phyloP scores from a whole-genome alignment of 768 basidiomycete species.

The Tricholoma hemisulphureum region DNA sequence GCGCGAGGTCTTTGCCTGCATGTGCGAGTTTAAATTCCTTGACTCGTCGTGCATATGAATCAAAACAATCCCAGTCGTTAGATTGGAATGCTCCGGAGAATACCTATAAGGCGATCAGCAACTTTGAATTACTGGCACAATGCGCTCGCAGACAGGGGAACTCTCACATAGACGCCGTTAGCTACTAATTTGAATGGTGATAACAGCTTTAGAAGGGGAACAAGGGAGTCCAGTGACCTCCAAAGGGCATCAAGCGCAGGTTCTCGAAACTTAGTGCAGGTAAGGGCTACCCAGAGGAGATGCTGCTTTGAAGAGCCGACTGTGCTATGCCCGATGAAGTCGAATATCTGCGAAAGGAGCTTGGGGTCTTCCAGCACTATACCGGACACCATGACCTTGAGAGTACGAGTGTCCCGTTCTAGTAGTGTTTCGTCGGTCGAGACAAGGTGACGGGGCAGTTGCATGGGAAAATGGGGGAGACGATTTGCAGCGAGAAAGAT shows the following conservation, averaged over 20 bases:
- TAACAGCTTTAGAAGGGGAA: constrained; percentile 10
- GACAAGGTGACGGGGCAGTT: not conserved
- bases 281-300: constrained; percentile 5
- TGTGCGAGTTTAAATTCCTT: not conserved
- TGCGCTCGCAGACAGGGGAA: not conserved
- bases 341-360: not conserved
- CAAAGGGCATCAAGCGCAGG: constrained; percentile 11
- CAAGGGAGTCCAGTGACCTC: constrained; percentile 3
- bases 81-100: not conserved
- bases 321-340: not conserved
- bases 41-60: not conserved
- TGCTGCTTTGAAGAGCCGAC: not conserved
- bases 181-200: constrained; percentile 1
- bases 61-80: constrained; percentile 4
- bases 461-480: not conserved
- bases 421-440: not conserved
- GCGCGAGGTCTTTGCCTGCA: not conserved
- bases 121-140: not conserved
- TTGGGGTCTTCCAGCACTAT: not conserved
- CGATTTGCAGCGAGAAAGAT: too few species aligned
- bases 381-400: not conserved
- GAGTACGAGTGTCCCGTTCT: not conserved
- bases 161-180: constrained; percentile 9
- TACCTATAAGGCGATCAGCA: not conserved
- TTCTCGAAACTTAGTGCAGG: constrained; percentile 9